A percentile compares a stretch with the other conserved stretches of the same genome.
Evolutionary conservation across 1,284 basidiomycete genomes (phyloP).

Genomic region (Trametes pubescens): DNA sequence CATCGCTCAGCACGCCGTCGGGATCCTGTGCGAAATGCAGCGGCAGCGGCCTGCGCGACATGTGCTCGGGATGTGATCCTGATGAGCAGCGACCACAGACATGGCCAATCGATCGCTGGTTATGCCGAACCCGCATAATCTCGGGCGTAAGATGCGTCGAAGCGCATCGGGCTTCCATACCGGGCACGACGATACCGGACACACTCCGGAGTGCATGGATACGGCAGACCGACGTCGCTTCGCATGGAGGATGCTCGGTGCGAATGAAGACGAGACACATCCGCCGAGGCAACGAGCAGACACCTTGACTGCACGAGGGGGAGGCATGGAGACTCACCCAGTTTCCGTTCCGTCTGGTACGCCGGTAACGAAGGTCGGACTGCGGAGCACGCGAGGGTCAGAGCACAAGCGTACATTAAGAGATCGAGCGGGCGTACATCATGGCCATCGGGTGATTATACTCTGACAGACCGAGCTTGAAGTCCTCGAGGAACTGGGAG

Average conservation of each 20-base stretch:
- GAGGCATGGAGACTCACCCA: constrained; percentile 66
- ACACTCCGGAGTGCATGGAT: constrained; percentile 30
- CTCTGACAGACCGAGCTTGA: constrained; percentile 70
- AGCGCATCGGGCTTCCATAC: constrained; percentile 29
- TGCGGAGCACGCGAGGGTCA: constrained; percentile 40
- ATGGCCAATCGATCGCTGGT: constrained; percentile 29
- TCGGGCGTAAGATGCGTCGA: constrained; percentile 23
- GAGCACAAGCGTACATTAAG: not conserved
- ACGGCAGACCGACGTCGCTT: constrained; percentile 20
- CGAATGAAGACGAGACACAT: not conserved
- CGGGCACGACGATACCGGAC: constrained; percentile 32
- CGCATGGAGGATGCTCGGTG: not conserved
- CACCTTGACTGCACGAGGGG: not conserved
- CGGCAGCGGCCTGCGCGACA: not conserved
- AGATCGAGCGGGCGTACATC: constrained; percentile 66
- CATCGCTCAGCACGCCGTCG: not conserved
- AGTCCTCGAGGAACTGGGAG: constrained; percentile 82
- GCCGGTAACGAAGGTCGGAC: constrained; percentile 89
- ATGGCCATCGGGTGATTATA: constrained; percentile 89
- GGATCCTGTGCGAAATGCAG: not conserved
- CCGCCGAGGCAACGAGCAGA: constrained; percentile 5
- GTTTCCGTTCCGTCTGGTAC: constrained; percentile 92
- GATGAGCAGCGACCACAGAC: constrained; percentile 23
- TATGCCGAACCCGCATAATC: constrained; percentile 28
- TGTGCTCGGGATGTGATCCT: constrained; percentile 4